Evolutionary conservation across 768 basidiomycete species (phyloP).

Genomic region (Collybiopsis luxurians): DNA sequence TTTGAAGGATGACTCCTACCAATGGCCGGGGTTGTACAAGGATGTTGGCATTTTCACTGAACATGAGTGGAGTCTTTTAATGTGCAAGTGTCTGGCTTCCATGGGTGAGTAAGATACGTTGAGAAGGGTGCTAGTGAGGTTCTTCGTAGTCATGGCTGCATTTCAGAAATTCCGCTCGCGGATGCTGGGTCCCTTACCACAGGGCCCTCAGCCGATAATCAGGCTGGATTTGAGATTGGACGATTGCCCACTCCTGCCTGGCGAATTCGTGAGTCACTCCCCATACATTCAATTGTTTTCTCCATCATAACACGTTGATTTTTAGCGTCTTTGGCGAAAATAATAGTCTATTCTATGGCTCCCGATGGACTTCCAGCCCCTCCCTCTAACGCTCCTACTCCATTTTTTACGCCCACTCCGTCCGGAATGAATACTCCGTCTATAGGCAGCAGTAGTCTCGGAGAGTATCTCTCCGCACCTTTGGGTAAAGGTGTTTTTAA

Average conservation of each 20-base stretch:
- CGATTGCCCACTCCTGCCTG: conserved; percentile 70
- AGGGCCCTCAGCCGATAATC: conserved; percentile 70
- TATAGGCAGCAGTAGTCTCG: conserved; percentile 41
- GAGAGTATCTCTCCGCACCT: conserved; percentile 60
- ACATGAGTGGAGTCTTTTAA: conserved; percentile 79
- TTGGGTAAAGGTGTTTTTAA: conserved; percentile 43
- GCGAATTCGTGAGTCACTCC: conserved; percentile 58
- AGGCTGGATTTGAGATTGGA: conserved; percentile 71
- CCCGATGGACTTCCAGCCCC: conserved; percentile 57
- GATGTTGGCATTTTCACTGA: conserved; percentile 88
- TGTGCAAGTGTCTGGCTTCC: conserved; percentile 84
- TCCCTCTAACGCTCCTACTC: conserved; percentile 66
- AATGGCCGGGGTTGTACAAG: conserved; percentile 76
- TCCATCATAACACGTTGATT: background rate
- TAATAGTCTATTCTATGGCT: conserved; percentile 89
- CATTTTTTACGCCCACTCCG: conserved; percentile 66
- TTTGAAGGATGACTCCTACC: conserved; percentile 29
- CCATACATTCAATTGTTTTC: background rate
- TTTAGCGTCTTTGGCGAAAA: conserved; percentile 73
- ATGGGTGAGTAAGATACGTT: conserved; percentile 55
- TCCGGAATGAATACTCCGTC: conserved; percentile 62
- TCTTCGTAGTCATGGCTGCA: background rate
- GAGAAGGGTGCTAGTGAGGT: background rate
- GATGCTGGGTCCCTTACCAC: conserved; percentile 75
- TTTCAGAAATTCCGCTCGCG: conserved; percentile 65